These are phyloP conservation scores for Claviceps monticola DNA, from an alignment of 2,329 filamentous ascomycete genomes.

Conservation along the genomic window DNA sequence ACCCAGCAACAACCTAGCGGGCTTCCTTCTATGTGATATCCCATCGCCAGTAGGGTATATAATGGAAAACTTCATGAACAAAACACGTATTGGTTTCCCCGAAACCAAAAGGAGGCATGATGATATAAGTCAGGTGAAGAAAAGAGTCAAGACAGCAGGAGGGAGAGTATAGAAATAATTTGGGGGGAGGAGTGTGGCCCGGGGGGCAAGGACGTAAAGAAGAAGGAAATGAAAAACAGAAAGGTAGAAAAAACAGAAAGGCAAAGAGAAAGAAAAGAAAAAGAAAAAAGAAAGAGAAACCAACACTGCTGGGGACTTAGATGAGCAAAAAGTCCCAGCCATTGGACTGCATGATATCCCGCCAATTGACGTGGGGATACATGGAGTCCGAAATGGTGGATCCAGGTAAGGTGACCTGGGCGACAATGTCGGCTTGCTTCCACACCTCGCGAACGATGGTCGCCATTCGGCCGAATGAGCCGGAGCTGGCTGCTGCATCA, in stretches of 20 bases:
- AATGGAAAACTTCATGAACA: constrained; percentile 5
- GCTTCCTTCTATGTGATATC: constrained; percentile 22
- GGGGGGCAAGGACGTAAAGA: constrained; percentile 6
- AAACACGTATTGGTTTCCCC: constrained; percentile 5
- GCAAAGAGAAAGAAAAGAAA: constrained; percentile 11
- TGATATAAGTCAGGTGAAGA: no score
- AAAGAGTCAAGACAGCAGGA: no score
- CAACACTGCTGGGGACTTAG: constrained; percentile 26
- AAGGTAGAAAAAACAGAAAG: constrained; percentile 7
- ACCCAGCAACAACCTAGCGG: constrained; percentile 23
- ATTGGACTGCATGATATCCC: constrained; percentile 84
- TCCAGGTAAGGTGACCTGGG: constrained; percentile 21
- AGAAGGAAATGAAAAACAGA: constrained; percentile 5
- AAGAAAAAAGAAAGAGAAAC: constrained; percentile 11
- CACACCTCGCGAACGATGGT: constrained; percentile 73
- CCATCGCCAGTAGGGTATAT: constrained; percentile 21
- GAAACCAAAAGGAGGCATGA: not conserved
- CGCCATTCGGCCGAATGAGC: constrained; percentile 74
- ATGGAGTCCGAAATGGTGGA: constrained; percentile 22
- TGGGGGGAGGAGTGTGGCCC: not conserved
- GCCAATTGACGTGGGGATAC: constrained; percentile 73
- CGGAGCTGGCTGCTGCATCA: constrained; percentile 63
- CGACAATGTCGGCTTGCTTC: constrained; percentile 54
- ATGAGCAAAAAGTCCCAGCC: constrained; percentile 89
- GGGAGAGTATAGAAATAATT: not conserved